Conservation (phyloP, 2,329 filamentous ascomycete genomes). For the Aspergillus sp. region DNA sequence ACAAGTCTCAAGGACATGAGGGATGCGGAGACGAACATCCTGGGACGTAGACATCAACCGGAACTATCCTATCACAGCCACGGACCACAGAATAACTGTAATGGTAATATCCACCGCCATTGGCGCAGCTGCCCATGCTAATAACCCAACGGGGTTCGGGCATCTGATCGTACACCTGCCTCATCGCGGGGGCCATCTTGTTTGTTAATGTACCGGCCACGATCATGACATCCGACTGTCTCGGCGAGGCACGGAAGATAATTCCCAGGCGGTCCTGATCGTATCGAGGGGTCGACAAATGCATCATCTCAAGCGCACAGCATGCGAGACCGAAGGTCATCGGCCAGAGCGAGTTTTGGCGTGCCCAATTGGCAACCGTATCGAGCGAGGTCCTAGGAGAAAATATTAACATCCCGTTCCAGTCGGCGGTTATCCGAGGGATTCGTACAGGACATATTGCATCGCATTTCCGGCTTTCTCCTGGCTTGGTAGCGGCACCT, state of each 20-base stretch:
- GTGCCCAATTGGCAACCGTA: constrained; percentile 76
- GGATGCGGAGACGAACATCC: constrained; percentile 53
- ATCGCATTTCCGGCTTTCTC: constrained; percentile 43
- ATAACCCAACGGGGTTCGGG: constrained; percentile 84
- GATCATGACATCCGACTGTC: constrained; percentile 88
- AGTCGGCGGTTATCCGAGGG: neutral
- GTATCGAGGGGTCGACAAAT: constrained; percentile 80
- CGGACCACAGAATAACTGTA: constrained; percentile 74
- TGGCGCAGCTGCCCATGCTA: constrained; percentile 78
- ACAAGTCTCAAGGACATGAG: neutral
- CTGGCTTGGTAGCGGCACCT: constrained; percentile 41
- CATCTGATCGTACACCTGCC: constrained; percentile 94
- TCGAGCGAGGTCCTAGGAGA: constrained; percentile 43
- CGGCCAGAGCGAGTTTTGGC: constrained; percentile 80
- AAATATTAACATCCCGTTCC: constrained; percentile 3
- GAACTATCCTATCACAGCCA: constrained; percentile 69
- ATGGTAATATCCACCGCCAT: constrained; percentile 81
- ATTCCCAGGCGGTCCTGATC: constrained; percentile 83
- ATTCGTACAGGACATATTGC: constrained; percentile 42
- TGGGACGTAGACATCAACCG: constrained; percentile 79
- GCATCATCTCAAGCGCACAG: constrained; percentile 92
- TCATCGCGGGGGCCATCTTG: constrained; percentile 87
- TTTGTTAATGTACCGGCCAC: constrained; percentile 88
- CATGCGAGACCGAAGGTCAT: constrained; percentile 89
- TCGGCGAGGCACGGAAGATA: constrained; percentile 80